These are phyloP conservation scores for Toxoplasma gondii DNA, from an alignment of 169 alveolate genomes.

Conservation along the genomic window DNA sequence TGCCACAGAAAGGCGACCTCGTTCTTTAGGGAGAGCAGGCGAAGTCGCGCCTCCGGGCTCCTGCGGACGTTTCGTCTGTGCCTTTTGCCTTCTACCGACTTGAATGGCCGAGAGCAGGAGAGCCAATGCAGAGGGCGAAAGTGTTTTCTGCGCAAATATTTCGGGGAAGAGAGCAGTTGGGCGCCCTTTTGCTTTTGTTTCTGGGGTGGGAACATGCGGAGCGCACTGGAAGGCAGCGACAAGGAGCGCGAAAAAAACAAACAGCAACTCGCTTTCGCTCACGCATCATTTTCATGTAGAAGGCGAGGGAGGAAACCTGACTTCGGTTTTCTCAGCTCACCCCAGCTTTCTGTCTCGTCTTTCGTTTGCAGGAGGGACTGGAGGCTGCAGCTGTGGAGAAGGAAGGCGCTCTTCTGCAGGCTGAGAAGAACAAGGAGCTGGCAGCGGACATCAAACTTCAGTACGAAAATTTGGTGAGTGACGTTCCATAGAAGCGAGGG, in stretches of 20 bases:
- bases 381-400: conserved; percentile 55
- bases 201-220: too few species aligned
- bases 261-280: not conserved
- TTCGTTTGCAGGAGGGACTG: conserved; percentile 31
- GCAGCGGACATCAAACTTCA: conserved; percentile 32
- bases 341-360: not conserved
- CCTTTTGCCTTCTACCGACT: too few species aligned
- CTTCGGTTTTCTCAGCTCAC: not conserved
- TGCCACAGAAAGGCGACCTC: too few species aligned
- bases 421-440: not conserved
- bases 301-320: not conserved
- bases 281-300: not conserved
- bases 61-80: not conserved
- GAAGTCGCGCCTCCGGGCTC: not conserved
- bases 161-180: too few species aligned
- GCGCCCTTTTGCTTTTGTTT: too few species aligned
- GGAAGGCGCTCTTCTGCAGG: conserved; percentile 1
- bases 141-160: too few species aligned
- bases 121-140: too few species aligned
- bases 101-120: too few species aligned
- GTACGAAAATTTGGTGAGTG: conserved; percentile 14
- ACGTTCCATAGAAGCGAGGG: too few species aligned
- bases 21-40: too few species aligned
- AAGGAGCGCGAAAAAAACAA: not conserved
- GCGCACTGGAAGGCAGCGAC: too few species aligned